Evolutionary conservation across 106 monocot genomes (phyloP), one percentile per base, ranked within the genome.

Genomic region (Dendrobium huoshanense): DNA sequence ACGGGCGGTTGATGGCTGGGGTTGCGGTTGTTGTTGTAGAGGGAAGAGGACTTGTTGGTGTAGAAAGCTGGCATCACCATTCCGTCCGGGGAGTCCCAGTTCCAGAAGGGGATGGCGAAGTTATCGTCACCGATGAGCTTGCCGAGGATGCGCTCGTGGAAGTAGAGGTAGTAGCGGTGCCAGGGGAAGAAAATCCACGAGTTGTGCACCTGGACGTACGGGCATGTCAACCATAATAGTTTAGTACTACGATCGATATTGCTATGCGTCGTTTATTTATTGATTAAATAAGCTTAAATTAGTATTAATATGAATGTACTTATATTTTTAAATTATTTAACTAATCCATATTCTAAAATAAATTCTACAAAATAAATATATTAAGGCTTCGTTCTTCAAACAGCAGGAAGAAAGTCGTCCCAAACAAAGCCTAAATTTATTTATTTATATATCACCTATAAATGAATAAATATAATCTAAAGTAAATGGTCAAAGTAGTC

Each of bases 101-200:
- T 85, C 85, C 90, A 87, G 87, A 85, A 87, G 4, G 85, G 82
- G 70, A 87, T 42, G 11, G 87, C 87, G 72, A 87, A 87, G 40
- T 55, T 49, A 16, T 87, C 85, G 77, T 87, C 87, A 25, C 87
- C 87, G 75, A 87, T 48, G 75, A 87, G 77, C 79, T 87, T 87
- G 42, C 82, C 84, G 65, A 87, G 82, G 43, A 87, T 87, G 55
- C 85, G 81, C 85, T 87, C 87, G 33, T 87, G 61, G 81, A 87
- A 87, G 58, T 87, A 79, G 67, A 85, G 75, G 76, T 79, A 87
- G 58, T 70, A 79, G 7, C 87, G 80, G 79, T 87, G 87, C 81
- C 81, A 87, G 10, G 87, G 87, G 78, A 85, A 87, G 84, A 87
- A 87, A 56, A 87, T 55, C 87, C 87, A 87, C 3, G 58, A 82